Evolutionary conservation across 2,329 filamentous ascomycete genomes (phyloP).

Genomic region (Ceratocystis harringtonii): DNA sequence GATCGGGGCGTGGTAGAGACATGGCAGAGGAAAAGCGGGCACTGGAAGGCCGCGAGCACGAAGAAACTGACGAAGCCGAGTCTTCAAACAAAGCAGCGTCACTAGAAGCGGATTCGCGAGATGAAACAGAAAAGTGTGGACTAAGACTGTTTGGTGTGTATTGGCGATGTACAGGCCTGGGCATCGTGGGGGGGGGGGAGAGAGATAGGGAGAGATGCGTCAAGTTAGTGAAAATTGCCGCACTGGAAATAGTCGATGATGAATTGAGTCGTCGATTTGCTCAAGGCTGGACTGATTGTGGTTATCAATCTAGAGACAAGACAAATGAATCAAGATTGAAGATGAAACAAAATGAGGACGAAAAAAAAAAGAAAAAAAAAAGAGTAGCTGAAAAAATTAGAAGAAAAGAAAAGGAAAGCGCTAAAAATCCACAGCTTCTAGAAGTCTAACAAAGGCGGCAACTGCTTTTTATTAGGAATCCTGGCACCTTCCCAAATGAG

Average conservation of each 20-base stretch:
- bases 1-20: constrained; percentile 35
- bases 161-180: constrained; percentile 1
- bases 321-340: background rate
- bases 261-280: background rate
- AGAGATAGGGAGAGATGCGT: background rate
- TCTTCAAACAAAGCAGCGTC: constrained; percentile 12
- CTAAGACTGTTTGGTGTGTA: constrained; percentile 3
- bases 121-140: background rate
- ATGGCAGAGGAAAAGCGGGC: constrained; percentile 31
- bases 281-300: background rate
- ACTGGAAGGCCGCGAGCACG: constrained; percentile 36
- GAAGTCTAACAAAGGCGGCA: constrained; percentile 5
- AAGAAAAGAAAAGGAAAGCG: background rate
- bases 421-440: background rate
- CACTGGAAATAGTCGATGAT: background rate
- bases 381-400: background rate
- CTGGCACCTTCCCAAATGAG: background rate
- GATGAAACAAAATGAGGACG: background rate
- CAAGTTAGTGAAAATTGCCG: background rate
- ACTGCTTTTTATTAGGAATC: background rate
- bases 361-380: background rate
- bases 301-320: background rate
- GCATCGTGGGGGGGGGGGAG: background rate
- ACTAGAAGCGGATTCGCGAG: constrained; percentile 8
- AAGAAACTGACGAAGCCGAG: constrained; percentile 8